phyloP scores from a whole-genome alignment of 352 stramenopile species.

The Bremia lactucae region DNA sequence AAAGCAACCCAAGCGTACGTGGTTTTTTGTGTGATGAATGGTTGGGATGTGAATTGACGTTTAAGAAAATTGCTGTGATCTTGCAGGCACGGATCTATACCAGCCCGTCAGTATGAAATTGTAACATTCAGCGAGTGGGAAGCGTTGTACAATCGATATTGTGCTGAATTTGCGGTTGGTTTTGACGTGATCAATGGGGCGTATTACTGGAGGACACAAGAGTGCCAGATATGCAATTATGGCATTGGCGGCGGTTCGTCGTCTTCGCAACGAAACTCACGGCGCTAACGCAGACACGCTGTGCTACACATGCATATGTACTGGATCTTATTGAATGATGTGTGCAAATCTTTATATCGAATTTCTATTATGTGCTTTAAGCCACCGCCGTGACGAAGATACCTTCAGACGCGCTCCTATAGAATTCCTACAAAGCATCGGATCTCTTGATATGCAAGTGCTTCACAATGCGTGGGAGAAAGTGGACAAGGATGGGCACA shows the following conservation, averaged over 20 bases:
- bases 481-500: too few relatives aligned
- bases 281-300: too few relatives aligned
- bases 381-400: too few relatives aligned
- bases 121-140: conserved; percentile 76
- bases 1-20: conserved; percentile 63
- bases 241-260: conserved; percentile 34
- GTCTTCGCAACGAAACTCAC: conserved; percentile 39
- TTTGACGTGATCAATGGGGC: conserved; percentile 71
- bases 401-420: too few relatives aligned
- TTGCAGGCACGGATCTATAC: conserved; percentile 32
- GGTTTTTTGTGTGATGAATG: background rate
- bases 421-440: too few relatives aligned
- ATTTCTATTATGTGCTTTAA: too few relatives aligned
- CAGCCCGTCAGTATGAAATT: conserved; percentile 76
- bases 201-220: conserved; percentile 74
- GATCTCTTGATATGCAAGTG: too few relatives aligned
- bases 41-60: background rate
- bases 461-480: too few relatives aligned
- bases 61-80: conserved; percentile 1
- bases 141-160: conserved; percentile 66
- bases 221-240: conserved; percentile 76
- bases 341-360: too few relatives aligned
- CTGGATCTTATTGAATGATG: too few relatives aligned
- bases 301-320: too few relatives aligned
- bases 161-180: conserved; percentile 67